Percentiles rank a stretch among this genome's conserved stretches.
Evolutionary conservation across 2,329 filamentous ascomycete species (phyloP).

Genomic region (Diaporthe eres): DNA sequence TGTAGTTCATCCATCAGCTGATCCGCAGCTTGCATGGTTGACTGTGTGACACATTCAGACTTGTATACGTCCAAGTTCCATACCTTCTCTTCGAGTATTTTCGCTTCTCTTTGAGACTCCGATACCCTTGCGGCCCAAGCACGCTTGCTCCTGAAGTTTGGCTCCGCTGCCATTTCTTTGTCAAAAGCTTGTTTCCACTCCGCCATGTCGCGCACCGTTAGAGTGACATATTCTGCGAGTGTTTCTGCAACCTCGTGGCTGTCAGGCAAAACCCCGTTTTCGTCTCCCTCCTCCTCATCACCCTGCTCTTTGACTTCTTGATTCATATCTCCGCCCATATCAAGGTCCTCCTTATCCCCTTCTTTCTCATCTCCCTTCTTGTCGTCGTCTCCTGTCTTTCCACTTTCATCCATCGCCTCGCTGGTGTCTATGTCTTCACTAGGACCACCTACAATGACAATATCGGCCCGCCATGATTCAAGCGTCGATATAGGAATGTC

Average conservation of each 20-base stretch:
- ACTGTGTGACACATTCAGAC: not conserved
- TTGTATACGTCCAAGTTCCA: not conserved
- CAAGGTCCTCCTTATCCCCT: not conserved
- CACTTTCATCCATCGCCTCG: too few relatives aligned
- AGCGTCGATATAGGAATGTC: not conserved
- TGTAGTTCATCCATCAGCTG: not conserved
- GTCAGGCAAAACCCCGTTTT: not conserved
- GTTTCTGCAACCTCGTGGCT: too few relatives aligned
- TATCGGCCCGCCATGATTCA: conserved; percentile 1
- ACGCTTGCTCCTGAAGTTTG: not conserved
- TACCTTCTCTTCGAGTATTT: not conserved
- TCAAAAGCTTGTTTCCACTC: not conserved
- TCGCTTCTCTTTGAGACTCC: not conserved
- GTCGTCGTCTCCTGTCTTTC: not conserved
- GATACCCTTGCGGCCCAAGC: not conserved
- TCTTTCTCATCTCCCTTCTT: not conserved
- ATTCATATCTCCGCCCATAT: too few relatives aligned
- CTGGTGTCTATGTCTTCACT: too few relatives aligned
- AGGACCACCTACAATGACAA: not conserved
- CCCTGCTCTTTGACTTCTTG: too few relatives aligned
- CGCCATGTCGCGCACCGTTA: not conserved
- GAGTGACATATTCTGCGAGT: not conserved
- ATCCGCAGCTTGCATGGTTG: not conserved
- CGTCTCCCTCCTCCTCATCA: not conserved
- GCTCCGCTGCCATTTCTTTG: not conserved